Percentiles rank a stretch among this genome's conserved stretches.
phyloP scores from a whole-genome alignment of 441 rosid genomes.

The Aquilaria agallochum region DNA sequence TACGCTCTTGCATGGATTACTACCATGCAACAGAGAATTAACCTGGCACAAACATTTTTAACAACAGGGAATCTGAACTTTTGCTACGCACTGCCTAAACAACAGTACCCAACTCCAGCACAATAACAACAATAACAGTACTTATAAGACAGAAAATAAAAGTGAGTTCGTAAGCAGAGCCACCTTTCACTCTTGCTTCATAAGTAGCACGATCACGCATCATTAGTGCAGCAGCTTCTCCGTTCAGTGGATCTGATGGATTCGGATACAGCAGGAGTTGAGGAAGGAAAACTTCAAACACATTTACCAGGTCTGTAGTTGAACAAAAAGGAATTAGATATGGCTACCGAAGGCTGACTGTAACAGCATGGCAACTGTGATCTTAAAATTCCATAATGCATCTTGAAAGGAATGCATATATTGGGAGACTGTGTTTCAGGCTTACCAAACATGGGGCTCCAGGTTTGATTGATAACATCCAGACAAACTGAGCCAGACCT shows the following conservation, averaged over 20 bases:
- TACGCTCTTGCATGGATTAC: too few species aligned
- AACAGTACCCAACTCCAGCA: neutral
- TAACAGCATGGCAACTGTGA: conserved; percentile 1
- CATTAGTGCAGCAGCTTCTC: conserved; percentile 93
- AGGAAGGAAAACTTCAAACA: conserved; percentile 94
- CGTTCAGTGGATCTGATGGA: conserved; percentile 92
- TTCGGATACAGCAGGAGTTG: conserved; percentile 95
- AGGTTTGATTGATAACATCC: conserved; percentile 92
- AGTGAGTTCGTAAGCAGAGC: neutral
- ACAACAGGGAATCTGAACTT: neutral
- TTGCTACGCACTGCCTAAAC: neutral
- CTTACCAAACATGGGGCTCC: conserved; percentile 99
- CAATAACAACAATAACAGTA: neutral
- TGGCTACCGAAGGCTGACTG: conserved; percentile 16
- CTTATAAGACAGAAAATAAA: too few species aligned
- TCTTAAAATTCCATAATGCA: too few species aligned
- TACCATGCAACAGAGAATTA: too few species aligned
- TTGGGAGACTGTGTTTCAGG: neutral
- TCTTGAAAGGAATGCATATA: conserved; percentile 6
- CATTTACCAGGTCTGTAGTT: conserved; percentile 80
- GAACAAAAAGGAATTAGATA: neutral
- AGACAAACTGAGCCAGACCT: conserved; percentile 97
- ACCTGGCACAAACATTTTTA: too few species aligned
- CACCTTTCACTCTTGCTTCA: conserved; percentile 90
- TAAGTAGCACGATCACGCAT: conserved; percentile 81